Evolutionary conservation across 164 flowering plant genomes (phyloP).

Genomic region (Stephania cephalantha): DNA sequence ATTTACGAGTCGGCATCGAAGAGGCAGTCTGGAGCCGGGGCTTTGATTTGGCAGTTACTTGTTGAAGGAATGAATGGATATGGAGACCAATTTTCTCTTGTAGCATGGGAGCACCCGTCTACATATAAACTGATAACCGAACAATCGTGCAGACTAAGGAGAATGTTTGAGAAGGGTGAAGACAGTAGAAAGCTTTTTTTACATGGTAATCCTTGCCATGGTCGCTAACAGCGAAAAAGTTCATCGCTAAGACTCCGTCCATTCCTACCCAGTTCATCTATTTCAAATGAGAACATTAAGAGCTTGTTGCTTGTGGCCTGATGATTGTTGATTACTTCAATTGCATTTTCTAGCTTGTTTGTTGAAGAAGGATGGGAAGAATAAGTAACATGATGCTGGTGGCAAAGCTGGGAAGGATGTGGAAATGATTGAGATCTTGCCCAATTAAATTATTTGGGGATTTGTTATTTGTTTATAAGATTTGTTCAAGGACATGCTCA

Average conservation of each 20-base stretch:
- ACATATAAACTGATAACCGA: constrained; percentile 37
- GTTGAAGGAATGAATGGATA: constrained; percentile 42
- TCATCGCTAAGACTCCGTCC: not conserved
- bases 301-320: not conserved
- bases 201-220: constrained; percentile 17
- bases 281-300: not conserved
- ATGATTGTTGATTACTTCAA: not conserved
- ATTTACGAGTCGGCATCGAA: constrained; percentile 47
- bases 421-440: not conserved
- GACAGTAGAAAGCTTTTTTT: constrained; percentile 9
- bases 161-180: constrained; percentile 10
- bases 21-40: constrained; percentile 50
- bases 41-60: constrained; percentile 58
- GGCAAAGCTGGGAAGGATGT: not conserved
- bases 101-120: constrained; percentile 46
- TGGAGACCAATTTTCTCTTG: constrained; percentile 41
- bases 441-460: not conserved
- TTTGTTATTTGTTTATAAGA: not conserved
- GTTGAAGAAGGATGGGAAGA: not conserved
- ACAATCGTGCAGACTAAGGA: constrained; percentile 42
- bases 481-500: not conserved
- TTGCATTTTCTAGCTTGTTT: not conserved
- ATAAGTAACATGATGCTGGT: not conserved
- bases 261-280: not conserved
- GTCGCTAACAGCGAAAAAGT: constrained; percentile 4